Conservation (phyloP, 1,284 basidiomycete species). For the Cystobasidiaceae sp. region DNA sequence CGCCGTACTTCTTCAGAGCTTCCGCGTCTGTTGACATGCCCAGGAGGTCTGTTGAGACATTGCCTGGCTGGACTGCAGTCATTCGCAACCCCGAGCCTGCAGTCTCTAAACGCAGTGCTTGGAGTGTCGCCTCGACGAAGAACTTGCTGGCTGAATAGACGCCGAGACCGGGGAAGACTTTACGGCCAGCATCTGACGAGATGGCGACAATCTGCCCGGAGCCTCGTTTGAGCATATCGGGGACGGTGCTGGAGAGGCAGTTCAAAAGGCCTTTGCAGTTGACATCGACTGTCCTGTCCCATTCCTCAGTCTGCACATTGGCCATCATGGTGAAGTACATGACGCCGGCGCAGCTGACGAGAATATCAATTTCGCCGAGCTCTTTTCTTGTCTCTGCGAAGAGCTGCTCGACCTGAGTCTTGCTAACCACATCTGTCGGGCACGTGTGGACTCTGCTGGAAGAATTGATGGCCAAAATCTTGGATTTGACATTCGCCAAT, state of each 20-base stretch:
- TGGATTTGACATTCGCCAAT: conserved; percentile 40
- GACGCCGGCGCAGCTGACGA: conserved; percentile 44
- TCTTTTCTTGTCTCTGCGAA: conserved; percentile 27
- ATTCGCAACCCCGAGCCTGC: conserved; percentile 42
- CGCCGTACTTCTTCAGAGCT: conserved; percentile 44
- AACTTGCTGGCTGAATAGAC: conserved; percentile 46
- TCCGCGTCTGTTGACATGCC: conserved; percentile 44
- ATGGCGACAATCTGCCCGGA: conserved; percentile 45
- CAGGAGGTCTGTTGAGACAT: conserved; percentile 43
- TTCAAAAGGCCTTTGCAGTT: conserved; percentile 46
- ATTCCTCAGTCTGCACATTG: conserved; percentile 41
- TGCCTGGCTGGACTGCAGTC: conserved; percentile 44
- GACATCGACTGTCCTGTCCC: conserved; percentile 46
- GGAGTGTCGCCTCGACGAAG: conserved; percentile 45
- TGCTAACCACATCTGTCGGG: neutral
- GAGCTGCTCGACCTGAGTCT: neutral
- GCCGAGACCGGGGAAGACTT: conserved; percentile 45
- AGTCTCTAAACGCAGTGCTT: conserved; percentile 44
- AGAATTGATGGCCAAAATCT: conserved; percentile 34
- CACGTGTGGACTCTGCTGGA: neutral
- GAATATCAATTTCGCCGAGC: conserved; percentile 43
- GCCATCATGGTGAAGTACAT: conserved; percentile 46
- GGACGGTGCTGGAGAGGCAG: conserved; percentile 41
- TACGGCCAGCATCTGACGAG: conserved; percentile 45
- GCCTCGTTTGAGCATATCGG: conserved; percentile 38